Base-by-base conservation (phyloP, 257 asterid species). In the Asclepias syriaca region DNA sequence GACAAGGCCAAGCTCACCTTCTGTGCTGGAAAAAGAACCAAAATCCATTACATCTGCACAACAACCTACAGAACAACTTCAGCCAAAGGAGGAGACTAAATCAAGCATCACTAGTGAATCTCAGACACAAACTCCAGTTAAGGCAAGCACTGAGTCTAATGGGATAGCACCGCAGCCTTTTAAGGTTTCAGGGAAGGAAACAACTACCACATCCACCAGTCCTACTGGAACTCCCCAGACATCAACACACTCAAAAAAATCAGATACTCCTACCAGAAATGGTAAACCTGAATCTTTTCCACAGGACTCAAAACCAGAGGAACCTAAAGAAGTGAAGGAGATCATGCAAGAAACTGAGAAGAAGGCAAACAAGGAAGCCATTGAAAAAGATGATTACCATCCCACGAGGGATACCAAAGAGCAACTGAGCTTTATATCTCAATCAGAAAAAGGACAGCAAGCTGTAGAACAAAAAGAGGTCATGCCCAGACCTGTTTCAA, bases 241-340 rank as follows among this genome's bases (percentile, higher is more conserved):
- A 63, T 74, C 76, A 39, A 54, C 3, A 29, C 79, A 70, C 61
- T 40, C 75, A 65, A 71, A 79, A 55, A 72, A 67, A 54, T 57
- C 74, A 48, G 74, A 64, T 71, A 50, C 75, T 66, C 58, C 81
- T 24, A 43, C 37, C 59, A 61, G 49, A 55, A 75, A 71, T 50
- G 70, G 40, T 2, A 72, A 70, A 69, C 40, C 73, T 16, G 78
- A 74, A 66, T 69, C 82, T 48, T 61, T 24, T 22, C 19, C 49
- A 27, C 70, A 66, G 54, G 78, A 61, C 49, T 73, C 69, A 34
- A 80, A 78, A 68, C 81, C 81, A 29, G 79, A 78, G 21, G 91
- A 76, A 72, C 60, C 77, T 64, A 80, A 77, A 75, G 87, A 87
- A 66, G 93, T 84, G 81, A 79, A 83, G 63, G 88, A 86, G 70